phyloP scores from a whole-genome alignment of 2,329 filamentous ascomycete genomes.

The Neoarthrinium moseri region DNA sequence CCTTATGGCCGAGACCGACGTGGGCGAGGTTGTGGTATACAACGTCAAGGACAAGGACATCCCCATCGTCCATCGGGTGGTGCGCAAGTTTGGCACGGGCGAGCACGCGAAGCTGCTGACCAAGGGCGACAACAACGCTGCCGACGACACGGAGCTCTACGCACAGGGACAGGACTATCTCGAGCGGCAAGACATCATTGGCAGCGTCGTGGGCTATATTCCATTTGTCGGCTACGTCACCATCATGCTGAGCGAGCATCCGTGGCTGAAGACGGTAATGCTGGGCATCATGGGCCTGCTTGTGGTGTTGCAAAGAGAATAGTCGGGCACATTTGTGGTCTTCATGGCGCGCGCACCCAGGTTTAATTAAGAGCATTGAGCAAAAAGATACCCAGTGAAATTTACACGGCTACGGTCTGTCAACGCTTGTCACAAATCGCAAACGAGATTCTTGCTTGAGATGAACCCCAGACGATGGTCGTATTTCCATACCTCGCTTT shows the following conservation, averaged over 20 bases:
- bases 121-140: constrained; percentile 95
- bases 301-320: constrained; percentile 91
- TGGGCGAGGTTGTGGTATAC: constrained; percentile 61
- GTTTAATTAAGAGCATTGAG: no score
- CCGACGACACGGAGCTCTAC: constrained; percentile 89
- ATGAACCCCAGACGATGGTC: no score
- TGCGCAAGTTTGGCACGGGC: constrained; percentile 68
- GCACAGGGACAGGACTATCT: constrained; percentile 85
- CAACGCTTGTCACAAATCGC: no score
- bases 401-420: no score
- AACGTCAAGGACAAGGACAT: constrained; percentile 94
- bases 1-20: constrained; percentile 51
- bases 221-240: constrained; percentile 97
- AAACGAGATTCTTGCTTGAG: no score
- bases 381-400: no score
- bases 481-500: no score
- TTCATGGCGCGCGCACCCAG: no score
- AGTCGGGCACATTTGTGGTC: no score
- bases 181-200: constrained; percentile 85
- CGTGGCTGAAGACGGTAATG: constrained; percentile 95
- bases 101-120: constrained; percentile 75
- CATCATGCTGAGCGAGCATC: constrained; percentile 91
- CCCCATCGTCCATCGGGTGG: constrained; percentile 91
- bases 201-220: constrained; percentile 87
- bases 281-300: constrained; percentile 91